Base-by-base conservation (phyloP, 108 stramenopile genomes). In the Ochromonas danica region DNA sequence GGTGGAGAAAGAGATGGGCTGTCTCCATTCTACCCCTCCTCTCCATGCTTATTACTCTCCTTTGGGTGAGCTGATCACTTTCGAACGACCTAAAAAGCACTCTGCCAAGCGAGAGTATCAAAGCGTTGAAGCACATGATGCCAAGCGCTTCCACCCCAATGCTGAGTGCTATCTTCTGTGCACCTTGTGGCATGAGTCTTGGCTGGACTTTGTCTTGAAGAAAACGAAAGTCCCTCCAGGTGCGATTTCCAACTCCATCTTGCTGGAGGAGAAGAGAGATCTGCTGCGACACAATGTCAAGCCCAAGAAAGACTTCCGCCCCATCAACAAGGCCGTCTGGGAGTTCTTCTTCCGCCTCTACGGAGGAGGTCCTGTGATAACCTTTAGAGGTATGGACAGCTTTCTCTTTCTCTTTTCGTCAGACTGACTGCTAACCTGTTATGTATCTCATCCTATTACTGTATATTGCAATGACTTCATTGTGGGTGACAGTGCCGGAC, bases 251-350 rank as follows among this genome's bases (percentile, higher is more conserved):
- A 28, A 67, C 25, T 67, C 17, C 33, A 6, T 67, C 3, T 67
- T 67, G 63, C 14, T 35, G 33, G 63, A 36, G 6, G 72, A 39
- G 6, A 41, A 41, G 10, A 27, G 30, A 27, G 36, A 70, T 14
- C 40, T 14, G 6, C 3, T 75, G 31, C 25, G 17, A 27, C 6
- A 6, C 25, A 14, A 39, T 39, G 25, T 75, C 14, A 17, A 42
- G 22, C 17, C 25, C 10, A 27, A 36, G 27, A 60, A 57, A 25
- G 31, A 75, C 31, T 75, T 14, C 38, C 72, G 72, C 28, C 3
- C 72, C 17, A 60, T 75, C 31, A 75, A 75, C 17, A 75, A 75
- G 31, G 35, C 6, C 40, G 72, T 75, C 14, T 75, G 72, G 72
- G 72, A 75, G 31, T 75, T 14, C 51, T 42, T 41, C 17, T 75